Evolutionary conservation across 2,329 filamentous ascomycete genomes (phyloP), one percentile per base, ranked within the genome.

Genomic region (Trichoderma sp.): DNA sequence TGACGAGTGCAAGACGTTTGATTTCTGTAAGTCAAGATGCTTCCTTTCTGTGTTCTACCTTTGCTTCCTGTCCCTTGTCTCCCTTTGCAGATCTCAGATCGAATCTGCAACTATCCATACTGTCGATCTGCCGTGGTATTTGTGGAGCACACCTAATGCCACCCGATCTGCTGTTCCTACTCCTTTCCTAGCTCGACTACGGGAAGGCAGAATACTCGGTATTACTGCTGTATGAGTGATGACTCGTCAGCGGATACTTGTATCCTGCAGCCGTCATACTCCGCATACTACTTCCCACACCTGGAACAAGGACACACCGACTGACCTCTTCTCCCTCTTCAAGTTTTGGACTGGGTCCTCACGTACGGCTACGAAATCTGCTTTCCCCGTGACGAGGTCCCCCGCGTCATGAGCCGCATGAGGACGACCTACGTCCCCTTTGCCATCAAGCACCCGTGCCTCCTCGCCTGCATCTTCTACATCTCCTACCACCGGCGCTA

Each of bases 341-440:
- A 44, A 63, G 59, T 57, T 30, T 2, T 58, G n/a, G 64, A 66
- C 7, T 66, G 59, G 58, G 64, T 63, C 30, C 26, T 66, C 44
- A 28, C 47, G 14, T 47, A 66, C 34, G 64, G 64, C 58, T 66
- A 66, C 24, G 41, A 51, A 21, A 24, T 14, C 24, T 66, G 64
- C 44, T 47, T 63, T 15, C 64, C 64, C 39, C 48, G 19, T 28
- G 43, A 48, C 28, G 15, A 52, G 34, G n/a, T 30, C 14, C 12
- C 43, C 26, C 21, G 5, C 10, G 48, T 41, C 28, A 45, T 50
- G 50, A 45, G 26, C 26, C 58, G 50, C 21, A 45, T 63, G 50
- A 66, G 28, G 51, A n/a, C 58, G 17, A 30, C 41, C 15, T 63
- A 44, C 26, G 64, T 66, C 5, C 64, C 64, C 15, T 66, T 48